Evolutionary conservation across 805 yeast genomes (phyloP).

Genomic region (Yarrowia sp.): DNA sequence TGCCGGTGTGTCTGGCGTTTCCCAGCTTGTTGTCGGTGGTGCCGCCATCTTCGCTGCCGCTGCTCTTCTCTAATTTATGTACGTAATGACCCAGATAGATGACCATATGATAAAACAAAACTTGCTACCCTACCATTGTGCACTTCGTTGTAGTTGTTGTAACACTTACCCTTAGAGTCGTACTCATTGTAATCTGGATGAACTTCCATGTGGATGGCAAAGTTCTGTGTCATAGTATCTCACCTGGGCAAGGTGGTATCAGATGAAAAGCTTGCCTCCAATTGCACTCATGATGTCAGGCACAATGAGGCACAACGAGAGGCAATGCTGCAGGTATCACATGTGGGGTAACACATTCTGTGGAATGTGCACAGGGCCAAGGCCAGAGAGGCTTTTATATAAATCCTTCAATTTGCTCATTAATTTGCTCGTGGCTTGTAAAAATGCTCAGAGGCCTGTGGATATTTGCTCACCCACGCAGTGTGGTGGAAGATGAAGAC

Average conservation of each 20-base stretch:
- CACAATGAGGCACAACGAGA: no score
- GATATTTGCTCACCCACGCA: constrained; percentile 4
- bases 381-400: background rate
- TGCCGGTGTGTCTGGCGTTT: constrained; percentile 9
- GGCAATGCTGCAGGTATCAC: background rate
- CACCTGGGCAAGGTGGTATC: no score
- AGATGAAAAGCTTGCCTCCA: no score
- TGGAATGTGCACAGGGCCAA: background rate
- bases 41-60: constrained; percentile 22
- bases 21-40: constrained; percentile 17
- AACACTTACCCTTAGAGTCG: no score
- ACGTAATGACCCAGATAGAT: constrained; percentile 21
- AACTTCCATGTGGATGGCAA: no score
- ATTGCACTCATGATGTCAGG: no score
- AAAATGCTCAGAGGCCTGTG: background rate
- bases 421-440: constrained; percentile 10
- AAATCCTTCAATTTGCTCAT: background rate
- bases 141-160: no score
- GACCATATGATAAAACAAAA: background rate
- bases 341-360: background rate
- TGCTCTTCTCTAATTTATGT: constrained; percentile 18
- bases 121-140: background rate
- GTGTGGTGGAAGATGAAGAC: background rate
- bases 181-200: no score
- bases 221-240: no score